Conservation (phyloP, 1,284 basidiomycete species). For the Leccinum pallidistipes region DNA sequence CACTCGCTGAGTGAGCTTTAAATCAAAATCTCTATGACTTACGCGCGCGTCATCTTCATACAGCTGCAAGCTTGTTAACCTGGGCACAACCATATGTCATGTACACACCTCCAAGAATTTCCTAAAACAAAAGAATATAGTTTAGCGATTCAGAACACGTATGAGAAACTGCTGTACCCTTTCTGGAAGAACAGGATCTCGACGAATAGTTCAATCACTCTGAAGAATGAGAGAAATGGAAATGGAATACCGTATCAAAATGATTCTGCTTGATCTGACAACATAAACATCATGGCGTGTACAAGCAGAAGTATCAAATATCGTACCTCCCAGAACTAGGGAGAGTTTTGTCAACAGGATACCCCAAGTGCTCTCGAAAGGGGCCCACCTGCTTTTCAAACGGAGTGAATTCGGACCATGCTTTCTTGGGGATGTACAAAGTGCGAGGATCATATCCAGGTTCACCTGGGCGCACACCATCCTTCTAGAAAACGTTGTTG, state of each 20-base stretch:
- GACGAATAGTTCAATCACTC: slow-evolving; percentile 18
- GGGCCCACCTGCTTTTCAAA: slow-evolving; percentile 86
- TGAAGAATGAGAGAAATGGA: not conserved
- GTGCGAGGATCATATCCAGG: slow-evolving; percentile 94
- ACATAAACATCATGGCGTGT: slow-evolving; percentile 1
- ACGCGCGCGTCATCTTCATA: slow-evolving; percentile 94
- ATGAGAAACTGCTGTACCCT: slow-evolving; percentile 55
- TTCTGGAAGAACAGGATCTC: slow-evolving; percentile 96
- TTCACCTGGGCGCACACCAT: slow-evolving; percentile 76
- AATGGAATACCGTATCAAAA: slow-evolving; percentile 70
- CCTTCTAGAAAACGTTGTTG: slow-evolving; percentile 60
- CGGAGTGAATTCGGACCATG: slow-evolving; percentile 88
- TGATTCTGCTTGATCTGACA: slow-evolving; percentile 89
- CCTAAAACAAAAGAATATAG: slow-evolving; percentile 33
- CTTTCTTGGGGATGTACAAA: slow-evolving; percentile 75
- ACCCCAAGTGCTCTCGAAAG: not conserved
- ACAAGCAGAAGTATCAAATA: not conserved
- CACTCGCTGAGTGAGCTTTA: slow-evolving; percentile 88
- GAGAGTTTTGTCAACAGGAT: not conserved
- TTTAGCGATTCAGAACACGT: slow-evolving; percentile 1
- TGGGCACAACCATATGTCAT: not conserved
- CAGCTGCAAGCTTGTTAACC: slow-evolving; percentile 51
- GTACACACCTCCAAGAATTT: slow-evolving; percentile 66
- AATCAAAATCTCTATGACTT: slow-evolving; percentile 89
- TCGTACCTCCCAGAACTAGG: slow-evolving; percentile 83